Evolutionary conservation across 306 rosid genomes (phyloP).

Genomic region (Trichosanthes truncata): DNA sequence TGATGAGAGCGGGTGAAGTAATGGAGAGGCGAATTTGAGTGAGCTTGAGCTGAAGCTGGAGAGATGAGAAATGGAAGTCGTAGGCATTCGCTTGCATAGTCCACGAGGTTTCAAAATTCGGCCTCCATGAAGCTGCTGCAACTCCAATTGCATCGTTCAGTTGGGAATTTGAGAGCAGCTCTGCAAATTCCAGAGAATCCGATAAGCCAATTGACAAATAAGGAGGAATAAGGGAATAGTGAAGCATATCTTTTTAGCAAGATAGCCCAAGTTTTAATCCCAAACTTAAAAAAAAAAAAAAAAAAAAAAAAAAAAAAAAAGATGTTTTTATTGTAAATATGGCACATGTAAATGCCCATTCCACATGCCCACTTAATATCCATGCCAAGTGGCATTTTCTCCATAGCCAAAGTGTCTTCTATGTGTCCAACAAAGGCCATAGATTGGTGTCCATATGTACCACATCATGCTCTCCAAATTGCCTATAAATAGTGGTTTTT

Average conservation of each 20-base stretch:
- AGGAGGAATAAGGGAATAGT: not conserved
- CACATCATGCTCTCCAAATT: too few species aligned
- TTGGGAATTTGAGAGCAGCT: not conserved
- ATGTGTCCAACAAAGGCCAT: too few species aligned
- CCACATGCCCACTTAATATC: too few species aligned
- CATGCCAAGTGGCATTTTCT: too few species aligned
- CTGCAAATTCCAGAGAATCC: not conserved
- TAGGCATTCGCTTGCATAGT: conserved; percentile 12
- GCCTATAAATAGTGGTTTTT: too few species aligned
- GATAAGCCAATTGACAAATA: not conserved
- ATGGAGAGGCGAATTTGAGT: not conserved
- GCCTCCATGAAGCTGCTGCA: conserved; percentile 18
- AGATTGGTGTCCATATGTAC: too few species aligned
- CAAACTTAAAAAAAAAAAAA: too few species aligned
- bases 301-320: too few species aligned
- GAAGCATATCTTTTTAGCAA: not conserved
- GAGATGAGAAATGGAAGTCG: conserved; percentile 16
- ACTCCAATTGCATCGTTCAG: conserved; percentile 29
- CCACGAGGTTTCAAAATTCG: conserved; percentile 13
- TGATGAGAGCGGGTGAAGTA: conserved; percentile 4
- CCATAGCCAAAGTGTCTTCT: too few species aligned
- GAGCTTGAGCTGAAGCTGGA: conserved; percentile 12
- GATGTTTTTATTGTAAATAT: too few species aligned
- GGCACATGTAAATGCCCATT: too few species aligned
- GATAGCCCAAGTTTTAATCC: not conserved